phyloP scores from a whole-genome alignment of 2,329 filamentous ascomycete genomes.

The Fusarium denticulatum region DNA sequence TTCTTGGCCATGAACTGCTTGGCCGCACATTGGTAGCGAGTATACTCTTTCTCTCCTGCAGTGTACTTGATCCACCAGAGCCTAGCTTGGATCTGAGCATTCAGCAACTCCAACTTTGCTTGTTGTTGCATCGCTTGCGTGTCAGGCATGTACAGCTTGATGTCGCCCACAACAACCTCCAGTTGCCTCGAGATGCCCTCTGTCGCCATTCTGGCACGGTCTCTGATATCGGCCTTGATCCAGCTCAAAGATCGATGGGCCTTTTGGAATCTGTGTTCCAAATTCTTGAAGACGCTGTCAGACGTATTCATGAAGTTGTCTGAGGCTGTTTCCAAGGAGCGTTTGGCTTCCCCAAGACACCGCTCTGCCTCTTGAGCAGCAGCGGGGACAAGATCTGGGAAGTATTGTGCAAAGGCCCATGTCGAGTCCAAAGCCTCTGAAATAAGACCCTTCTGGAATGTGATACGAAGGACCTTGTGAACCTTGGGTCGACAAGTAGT shows the following conservation, averaged over 20 bases:
- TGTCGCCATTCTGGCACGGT: slow-evolving; percentile 29
- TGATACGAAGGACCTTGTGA: slow-evolving; percentile 68
- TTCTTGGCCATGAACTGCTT: slow-evolving; percentile 53
- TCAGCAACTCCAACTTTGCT: slow-evolving; percentile 58
- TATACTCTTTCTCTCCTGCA: slow-evolving; percentile 58
- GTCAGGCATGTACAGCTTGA: slow-evolving; percentile 32
- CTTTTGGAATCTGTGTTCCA: slow-evolving; percentile 34
- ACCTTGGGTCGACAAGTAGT: slow-evolving; percentile 69
- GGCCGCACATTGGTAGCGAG: slow-evolving; percentile 60
- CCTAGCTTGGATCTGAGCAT: slow-evolving; percentile 65
- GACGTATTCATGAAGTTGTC: slow-evolving; percentile 45
- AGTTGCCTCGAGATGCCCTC: slow-evolving; percentile 34
- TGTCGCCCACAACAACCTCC: slow-evolving; percentile 20
- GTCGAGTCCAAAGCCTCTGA: slow-evolving; percentile 57
- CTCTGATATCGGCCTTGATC: slow-evolving; percentile 29
- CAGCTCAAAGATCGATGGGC: slow-evolving; percentile 38
- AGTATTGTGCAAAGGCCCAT: slow-evolving; percentile 54
- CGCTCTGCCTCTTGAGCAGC: slow-evolving; percentile 53
- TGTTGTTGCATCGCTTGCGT: slow-evolving; percentile 50
- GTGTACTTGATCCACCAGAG: slow-evolving; percentile 66
- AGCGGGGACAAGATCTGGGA: slow-evolving; percentile 54
- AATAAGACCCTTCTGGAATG: slow-evolving; percentile 64
- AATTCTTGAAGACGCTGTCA: slow-evolving; percentile 40
- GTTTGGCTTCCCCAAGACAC: slow-evolving; percentile 48
- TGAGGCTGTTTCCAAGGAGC: slow-evolving; percentile 47